Evolutionary conservation across 73 alveolate genomes (phyloP), one percentile per base, ranked within the genome.

Genomic region (Uronychia binucleata): DNA sequence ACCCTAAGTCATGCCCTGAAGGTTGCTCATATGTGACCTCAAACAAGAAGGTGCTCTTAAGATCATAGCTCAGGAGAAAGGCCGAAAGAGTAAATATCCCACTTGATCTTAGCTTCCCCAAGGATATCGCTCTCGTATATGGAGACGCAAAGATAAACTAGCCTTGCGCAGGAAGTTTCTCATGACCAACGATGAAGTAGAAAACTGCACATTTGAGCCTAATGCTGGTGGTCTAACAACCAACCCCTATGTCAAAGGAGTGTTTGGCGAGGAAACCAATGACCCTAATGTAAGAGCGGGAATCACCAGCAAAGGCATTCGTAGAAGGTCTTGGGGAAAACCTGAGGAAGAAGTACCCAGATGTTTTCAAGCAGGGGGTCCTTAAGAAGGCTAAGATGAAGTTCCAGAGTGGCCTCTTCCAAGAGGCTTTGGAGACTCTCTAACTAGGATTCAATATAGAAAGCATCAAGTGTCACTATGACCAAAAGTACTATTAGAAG

Each of bases 151-250:
- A n/a, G n/a, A n/a, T n/a, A n/a, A n/a, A n/a, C n/a, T n/a, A n/a
- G n/a, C n/a, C n/a, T n/a, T n/a, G n/a, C n/a, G n/a, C 79, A 90
- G 86, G 58, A 86, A 93, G 67, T 94, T 96, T 0, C 90, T 95
- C 91, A 96, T 96, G 99, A 88, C 96, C 30, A 84, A 86, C 77
- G 95, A 93, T 58, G 99, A 96, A 75, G 95, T 96, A 0, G 89
- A 91, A 82, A 96, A 96, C 83, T 96, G 99, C 59, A 96, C 98
- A 1, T 96, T 96, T 79, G 98, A 96, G 58, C 99, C 99, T 14
- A 95, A 94, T 74, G 92, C 94, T 35, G 92, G 93, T n/a, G n/a
- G n/a, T n/a, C n/a, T n/a, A n/a, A n/a, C n/a, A n/a, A n/a, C n/a
- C n/a, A n/a, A n/a, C n/a, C n/a, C n/a, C n/a, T n/a, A n/a, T n/a